Base-by-base conservation (phyloP, 2,329 filamentous ascomycete species). In the Curvularia sp. region DNA sequence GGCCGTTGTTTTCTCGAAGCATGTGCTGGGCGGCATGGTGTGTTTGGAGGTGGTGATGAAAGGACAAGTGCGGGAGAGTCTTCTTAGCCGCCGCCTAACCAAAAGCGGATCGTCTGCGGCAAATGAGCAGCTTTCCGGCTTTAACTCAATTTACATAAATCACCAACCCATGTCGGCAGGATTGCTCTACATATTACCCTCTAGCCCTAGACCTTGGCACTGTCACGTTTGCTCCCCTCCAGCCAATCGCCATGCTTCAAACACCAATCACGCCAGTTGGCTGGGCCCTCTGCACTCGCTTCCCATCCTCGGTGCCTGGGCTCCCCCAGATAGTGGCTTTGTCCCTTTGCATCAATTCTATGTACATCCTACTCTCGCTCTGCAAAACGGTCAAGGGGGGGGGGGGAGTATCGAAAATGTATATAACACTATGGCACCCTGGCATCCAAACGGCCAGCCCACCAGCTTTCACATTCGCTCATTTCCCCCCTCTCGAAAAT, bases 121-220 rank as follows among this genome's bases (percentile, higher is more conserved):
- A 67, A 59, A 61, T n/a, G 27, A 64, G 49, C 52, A 55, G 68
- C 67, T 63, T 64, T 69, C 67, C 69, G 63, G 67, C 71, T 68
- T 15, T 69, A 63, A 66, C 65, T 68, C 68, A 67, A 77, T 77
- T 57, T 75, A 76, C 59, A 64, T 75, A 72, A 77, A 76, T 74
- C 71, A 75, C 69, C 36, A 12, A 32, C 47, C 67, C 66, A 57
- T 57, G 59, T 51, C 60, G 43, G 55, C 57, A 63, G 66, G 61
- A 66, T 70, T 67, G 66, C 48, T 52, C 3, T 15, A 55, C 64
- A 74, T 53, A 75, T 77, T 76, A 71, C 58, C 51, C 34, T 56
- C 50, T 53, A 69, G 61, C 60, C 61, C 64, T 62, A 59, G 66
- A 66, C 70, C 59, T 71, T 64, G 62, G 52, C 57, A 62, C 65